Evolutionary conservation across 164 flowering plant genomes (phyloP).

Genomic region (Tetrastigma voinierianum): DNA sequence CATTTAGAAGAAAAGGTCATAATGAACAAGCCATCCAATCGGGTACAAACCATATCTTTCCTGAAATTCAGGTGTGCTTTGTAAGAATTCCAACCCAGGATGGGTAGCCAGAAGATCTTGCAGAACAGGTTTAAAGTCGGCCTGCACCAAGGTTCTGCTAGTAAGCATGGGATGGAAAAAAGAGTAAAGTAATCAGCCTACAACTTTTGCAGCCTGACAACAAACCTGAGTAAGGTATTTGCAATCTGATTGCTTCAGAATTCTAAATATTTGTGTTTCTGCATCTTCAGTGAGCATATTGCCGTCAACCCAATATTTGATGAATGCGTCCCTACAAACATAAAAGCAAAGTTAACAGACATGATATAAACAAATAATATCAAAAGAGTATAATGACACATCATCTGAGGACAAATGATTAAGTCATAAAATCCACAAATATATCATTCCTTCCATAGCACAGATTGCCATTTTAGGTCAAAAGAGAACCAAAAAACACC

Average conservation of each 20-base stretch:
- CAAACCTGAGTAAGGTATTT: slow-evolving; percentile 62
- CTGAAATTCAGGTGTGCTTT: slow-evolving; percentile 84
- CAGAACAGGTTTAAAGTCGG: slow-evolving; percentile 70
- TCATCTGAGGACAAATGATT: too few species aligned
- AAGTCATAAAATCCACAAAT: too few species aligned
- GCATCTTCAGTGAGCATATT: slow-evolving; percentile 65
- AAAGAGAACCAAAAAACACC: too few species aligned
- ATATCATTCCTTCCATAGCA: too few species aligned
- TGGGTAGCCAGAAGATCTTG: slow-evolving; percentile 76
- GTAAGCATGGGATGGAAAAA: neutral
- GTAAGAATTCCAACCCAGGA: slow-evolving; percentile 80
- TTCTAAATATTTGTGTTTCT: slow-evolving; percentile 52
- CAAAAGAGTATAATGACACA: too few species aligned
- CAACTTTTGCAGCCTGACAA: neutral
- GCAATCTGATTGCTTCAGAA: slow-evolving; percentile 60
- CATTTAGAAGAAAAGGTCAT: too few species aligned
- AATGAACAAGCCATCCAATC: neutral
- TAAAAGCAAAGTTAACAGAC: too few species aligned
- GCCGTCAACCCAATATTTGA: slow-evolving; percentile 62
- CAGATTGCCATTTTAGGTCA: too few species aligned
- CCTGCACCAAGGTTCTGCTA: slow-evolving; percentile 29
- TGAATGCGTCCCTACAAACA: slow-evolving; percentile 57
- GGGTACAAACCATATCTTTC: slow-evolving; percentile 68
- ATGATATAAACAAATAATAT: too few species aligned
- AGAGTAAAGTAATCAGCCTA: neutral